Percentiles rank a stretch among this genome's conserved stretches.
Evolutionary conservation across 345 rosid genomes (phyloP).

Genomic region (Ceriops zippeliana): DNA sequence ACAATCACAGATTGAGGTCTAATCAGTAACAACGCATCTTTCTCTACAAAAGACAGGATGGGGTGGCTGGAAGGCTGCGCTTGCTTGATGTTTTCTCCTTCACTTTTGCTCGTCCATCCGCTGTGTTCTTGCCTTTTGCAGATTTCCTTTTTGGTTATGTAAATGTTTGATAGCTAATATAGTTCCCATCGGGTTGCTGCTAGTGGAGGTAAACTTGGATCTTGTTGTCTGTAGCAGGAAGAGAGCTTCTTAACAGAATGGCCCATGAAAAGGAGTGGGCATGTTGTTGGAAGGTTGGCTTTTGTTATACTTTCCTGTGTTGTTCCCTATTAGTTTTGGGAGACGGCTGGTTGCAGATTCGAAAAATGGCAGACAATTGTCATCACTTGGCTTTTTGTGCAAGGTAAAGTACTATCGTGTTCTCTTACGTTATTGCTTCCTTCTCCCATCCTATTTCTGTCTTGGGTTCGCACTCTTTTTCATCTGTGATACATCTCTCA

Average conservation of each 20-base stretch:
- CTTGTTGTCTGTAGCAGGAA: conserved; percentile 38
- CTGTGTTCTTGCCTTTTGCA: conserved; percentile 7
- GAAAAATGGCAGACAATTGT: conserved; percentile 27
- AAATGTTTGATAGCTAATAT: conserved; percentile 50
- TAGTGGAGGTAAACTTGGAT: conserved; percentile 30
- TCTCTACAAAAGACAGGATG: conserved; percentile 8
- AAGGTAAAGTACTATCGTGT: conserved; percentile 32
- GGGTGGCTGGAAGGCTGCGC: conserved; percentile 28
- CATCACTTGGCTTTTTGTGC: conserved; percentile 32
- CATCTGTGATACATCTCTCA: neutral
- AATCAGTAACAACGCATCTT: conserved; percentile 23
- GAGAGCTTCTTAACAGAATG: neutral
- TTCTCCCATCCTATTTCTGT: too few species aligned
- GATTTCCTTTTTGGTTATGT: conserved; percentile 34
- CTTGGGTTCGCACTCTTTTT: neutral
- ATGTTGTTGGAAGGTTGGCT: conserved; percentile 22
- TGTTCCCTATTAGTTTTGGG: conserved; percentile 20
- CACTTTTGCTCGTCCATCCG: conserved; percentile 2
- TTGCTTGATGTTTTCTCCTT: conserved; percentile 17
- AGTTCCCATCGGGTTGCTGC: conserved; percentile 33
- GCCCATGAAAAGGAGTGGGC: conserved; percentile 13
- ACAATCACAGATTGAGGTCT: conserved; percentile 28
- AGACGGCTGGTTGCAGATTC: conserved; percentile 38
- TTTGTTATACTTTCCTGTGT: conserved; percentile 20
- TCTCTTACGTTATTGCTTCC: conserved; percentile 1